Conservation (phyloP, 352 stramenopile species). For the Plasmopara muralis region DNA sequence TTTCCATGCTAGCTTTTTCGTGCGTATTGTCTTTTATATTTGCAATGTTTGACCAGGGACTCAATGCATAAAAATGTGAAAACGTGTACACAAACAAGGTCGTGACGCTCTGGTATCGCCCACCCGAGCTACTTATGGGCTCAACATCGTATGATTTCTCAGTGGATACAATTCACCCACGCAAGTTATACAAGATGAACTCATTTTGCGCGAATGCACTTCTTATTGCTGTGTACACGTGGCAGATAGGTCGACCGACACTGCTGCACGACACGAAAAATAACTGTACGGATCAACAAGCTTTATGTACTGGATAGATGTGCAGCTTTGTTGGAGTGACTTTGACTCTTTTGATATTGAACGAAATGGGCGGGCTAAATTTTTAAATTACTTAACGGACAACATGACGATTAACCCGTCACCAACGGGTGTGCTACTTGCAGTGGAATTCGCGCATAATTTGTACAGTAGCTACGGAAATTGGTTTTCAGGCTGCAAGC, state of each 20-base stretch:
- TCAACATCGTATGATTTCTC: too few species aligned
- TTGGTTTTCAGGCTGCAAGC: slow-evolving; percentile 99
- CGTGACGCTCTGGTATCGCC: too few species aligned
- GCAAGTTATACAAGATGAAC: slow-evolving; percentile 99
- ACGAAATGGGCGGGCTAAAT: slow-evolving; percentile 98
- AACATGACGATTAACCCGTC: slow-evolving; percentile 99
- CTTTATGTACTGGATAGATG: slow-evolving; percentile 99
- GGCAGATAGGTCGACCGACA: slow-evolving; percentile 86
- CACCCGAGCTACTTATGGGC: too few species aligned
- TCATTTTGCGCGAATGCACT: slow-evolving; percentile 98
- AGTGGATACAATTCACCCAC: slow-evolving; percentile 99
- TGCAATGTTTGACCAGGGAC: slow-evolving; percentile 97
- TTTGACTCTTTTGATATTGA: slow-evolving; percentile 99
- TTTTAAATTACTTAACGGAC: slow-evolving; percentile 99
- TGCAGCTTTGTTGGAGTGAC: slow-evolving; percentile 99
- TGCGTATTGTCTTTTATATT: not conserved
- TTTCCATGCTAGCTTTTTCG: not conserved
- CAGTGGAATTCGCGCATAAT: slow-evolving; percentile 99
- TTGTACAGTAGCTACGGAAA: slow-evolving; percentile 99
- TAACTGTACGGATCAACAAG: slow-evolving; percentile 92
- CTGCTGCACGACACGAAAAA: slow-evolving; percentile 94
- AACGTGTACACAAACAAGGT: too few species aligned
- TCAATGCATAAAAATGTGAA: slow-evolving; percentile 98
- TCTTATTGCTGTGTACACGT: slow-evolving; percentile 99
- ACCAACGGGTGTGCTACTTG: slow-evolving; percentile 95